These are phyloP conservation scores for Cicer arietinum DNA, from an alignment of 306 rosid species.

Conservation along the genomic window DNA sequence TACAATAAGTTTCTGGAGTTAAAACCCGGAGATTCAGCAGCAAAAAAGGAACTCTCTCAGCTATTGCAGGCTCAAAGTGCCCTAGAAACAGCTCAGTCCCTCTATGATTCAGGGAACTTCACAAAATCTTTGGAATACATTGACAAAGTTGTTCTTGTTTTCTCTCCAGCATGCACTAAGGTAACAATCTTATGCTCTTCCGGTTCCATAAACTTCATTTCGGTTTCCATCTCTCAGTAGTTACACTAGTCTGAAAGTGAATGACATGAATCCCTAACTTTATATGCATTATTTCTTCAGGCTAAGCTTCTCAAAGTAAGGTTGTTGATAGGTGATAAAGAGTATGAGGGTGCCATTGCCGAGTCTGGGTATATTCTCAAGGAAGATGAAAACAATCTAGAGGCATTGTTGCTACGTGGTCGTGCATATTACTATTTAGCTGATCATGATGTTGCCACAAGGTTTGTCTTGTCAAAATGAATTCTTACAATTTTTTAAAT, in stretches of 20 bases:
- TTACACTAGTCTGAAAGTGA: slow-evolving; percentile 29
- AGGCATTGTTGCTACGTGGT: slow-evolving; percentile 88
- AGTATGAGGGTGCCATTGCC: slow-evolving; percentile 79
- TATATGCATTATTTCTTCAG: slow-evolving; percentile 54
- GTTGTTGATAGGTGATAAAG: slow-evolving; percentile 76
- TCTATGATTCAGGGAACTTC: slow-evolving; percentile 64
- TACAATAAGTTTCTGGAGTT: slow-evolving; percentile 81
- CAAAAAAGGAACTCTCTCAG: slow-evolving; percentile 94
- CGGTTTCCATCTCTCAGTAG: slow-evolving; percentile 23
- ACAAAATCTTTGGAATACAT: slow-evolving; percentile 86
- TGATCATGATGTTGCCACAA: slow-evolving; percentile 95
- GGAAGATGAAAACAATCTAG: slow-evolving; percentile 89
- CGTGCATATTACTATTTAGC: slow-evolving; percentile 96
- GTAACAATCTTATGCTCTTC: slow-evolving; percentile 48
- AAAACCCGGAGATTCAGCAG: slow-evolving; percentile 71
- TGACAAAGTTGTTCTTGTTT: slow-evolving; percentile 91
- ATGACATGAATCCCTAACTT: slow-evolving; percentile 29
- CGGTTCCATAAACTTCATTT: slow-evolving; percentile 23
- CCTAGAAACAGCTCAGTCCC: slow-evolving; percentile 76
- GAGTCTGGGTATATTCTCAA: slow-evolving; percentile 83
- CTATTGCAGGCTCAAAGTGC: slow-evolving; percentile 86
- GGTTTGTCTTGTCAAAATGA: slow-evolving; percentile 56
- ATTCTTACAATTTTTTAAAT: not conserved
- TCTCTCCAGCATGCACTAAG: slow-evolving; percentile 90
- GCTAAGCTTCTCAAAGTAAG: slow-evolving; percentile 84